Evolutionary conservation across 2,329 filamentous ascomycete genomes (phyloP).

Genomic region (Beauveria brongniartii): DNA sequence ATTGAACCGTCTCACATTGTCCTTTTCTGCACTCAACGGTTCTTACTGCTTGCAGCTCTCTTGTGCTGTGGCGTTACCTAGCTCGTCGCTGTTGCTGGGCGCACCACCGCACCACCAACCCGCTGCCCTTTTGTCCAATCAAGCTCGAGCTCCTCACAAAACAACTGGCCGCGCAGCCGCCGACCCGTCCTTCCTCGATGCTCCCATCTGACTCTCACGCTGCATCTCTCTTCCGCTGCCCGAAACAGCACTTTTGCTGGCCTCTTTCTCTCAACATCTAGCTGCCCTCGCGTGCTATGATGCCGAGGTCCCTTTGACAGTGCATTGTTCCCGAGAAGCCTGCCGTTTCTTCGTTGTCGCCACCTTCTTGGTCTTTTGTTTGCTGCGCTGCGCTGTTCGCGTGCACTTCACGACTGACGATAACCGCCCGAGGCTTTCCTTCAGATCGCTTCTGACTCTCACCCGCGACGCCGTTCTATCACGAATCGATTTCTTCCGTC

Average conservation of each 20-base stretch:
- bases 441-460: neutral
- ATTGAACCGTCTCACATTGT: too few species aligned
- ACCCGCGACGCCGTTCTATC: neutral
- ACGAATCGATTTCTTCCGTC: neutral
- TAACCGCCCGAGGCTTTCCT: neutral
- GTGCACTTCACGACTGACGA: constrained; percentile 8
- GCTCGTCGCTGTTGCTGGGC: constrained; percentile 8
- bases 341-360: neutral
- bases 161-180: neutral
- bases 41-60: neutral
- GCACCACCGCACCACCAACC: neutral
- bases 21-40: too few species aligned
- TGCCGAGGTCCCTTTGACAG: neutral
- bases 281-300: neutral
- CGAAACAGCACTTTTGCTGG: constrained; percentile 1
- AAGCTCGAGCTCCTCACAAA: constrained; percentile 5
- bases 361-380: neutral
- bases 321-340: constrained; percentile 1
- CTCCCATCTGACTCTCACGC: neutral
- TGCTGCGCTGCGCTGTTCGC: constrained; percentile 2
- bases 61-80: neutral
- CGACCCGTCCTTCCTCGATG: constrained; percentile 1
- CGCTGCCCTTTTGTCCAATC: neutral
- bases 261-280: neutral
- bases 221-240: neutral